Conservation (phyloP, 2,329 filamentous ascomycete species). For the Xylaria sp. region DNA sequence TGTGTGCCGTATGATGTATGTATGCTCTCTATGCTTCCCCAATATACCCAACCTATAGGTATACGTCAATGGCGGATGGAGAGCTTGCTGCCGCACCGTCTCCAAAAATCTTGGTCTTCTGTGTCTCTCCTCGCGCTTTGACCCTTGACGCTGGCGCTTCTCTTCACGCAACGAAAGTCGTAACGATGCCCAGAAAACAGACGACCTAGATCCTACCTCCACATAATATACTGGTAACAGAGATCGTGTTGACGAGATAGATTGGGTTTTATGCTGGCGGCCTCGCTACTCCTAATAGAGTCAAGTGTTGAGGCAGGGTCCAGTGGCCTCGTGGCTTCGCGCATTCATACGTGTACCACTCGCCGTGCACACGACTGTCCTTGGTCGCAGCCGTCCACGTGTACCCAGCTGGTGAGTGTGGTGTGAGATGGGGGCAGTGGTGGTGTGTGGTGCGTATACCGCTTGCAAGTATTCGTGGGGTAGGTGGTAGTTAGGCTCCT, state of each 20-base stretch:
- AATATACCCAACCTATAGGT: constrained; percentile 20
- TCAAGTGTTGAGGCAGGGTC: constrained; percentile 23
- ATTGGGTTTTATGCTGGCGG: constrained; percentile 32
- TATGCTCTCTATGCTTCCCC: constrained; percentile 12
- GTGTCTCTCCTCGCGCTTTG: constrained; percentile 15
- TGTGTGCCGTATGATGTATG: constrained; percentile 17
- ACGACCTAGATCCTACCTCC: constrained; percentile 26
- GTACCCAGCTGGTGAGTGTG: constrained; percentile 32
- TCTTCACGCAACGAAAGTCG: constrained; percentile 2
- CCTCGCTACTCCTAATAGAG: constrained; percentile 34
- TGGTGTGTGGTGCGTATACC: constrained; percentile 28
- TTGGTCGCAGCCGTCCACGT: constrained; percentile 41
- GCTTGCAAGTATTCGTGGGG: constrained; percentile 37
- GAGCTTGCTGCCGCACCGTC: constrained; percentile 19
- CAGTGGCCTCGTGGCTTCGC: constrained; percentile 23
- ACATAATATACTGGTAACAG: constrained; percentile 35
- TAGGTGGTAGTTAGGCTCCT: constrained; percentile 39
- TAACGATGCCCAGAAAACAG: constrained; percentile 9
- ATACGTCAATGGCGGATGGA: constrained; percentile 20
- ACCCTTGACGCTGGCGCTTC: constrained; percentile 15
- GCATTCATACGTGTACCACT: constrained; percentile 42
- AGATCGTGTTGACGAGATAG: constrained; percentile 22
- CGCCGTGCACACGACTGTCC: constrained; percentile 31
- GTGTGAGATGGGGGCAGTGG: constrained; percentile 12
- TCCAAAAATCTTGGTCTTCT: constrained; percentile 12